Base-by-base conservation (phyloP, 2,329 filamentous ascomycete genomes). In the Boeremia lycopersici region DNA sequence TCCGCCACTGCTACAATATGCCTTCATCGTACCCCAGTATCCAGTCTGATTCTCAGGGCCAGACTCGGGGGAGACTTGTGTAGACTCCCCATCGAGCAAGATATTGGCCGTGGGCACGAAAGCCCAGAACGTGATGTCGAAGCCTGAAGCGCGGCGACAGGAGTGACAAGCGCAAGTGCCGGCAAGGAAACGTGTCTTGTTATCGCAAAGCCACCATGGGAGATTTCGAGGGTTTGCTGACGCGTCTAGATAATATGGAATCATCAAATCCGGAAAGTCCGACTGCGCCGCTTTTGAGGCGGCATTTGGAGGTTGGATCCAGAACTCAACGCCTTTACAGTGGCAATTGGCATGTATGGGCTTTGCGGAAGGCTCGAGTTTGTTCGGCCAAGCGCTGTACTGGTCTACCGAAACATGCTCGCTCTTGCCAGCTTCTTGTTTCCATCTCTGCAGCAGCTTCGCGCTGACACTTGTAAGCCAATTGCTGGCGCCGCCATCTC, bases 401-500 rank as follows among this genome's bases (percentile, higher is more conserved):
- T 26, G 17, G 12, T n/a, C 13, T 1, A 28, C 2, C 9, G 33
- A 17, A 10, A 51, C 7, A 19, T 28, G 13, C 11, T 34, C 35
- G 35, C 41, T 41, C 13, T 34, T 19, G 25, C 65, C 36, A 64
- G 57, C 47, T 12, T 61, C 63, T 51, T 56, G 53, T 3, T 45
- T 44, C 49, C 60, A 70, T 23, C 61, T 56, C 19, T 52, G 19
- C 9, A 71, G 39, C 7, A 28, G 15, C 15, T 47, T 74, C 3
- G 66, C 70, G 25, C 71, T 63, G 6, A 67, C 53, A 13, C 76
- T 72, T 6, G 68, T 71, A 13, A 83, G 64, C 77, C 80, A 84
- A 1, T 74, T 61, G 9, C 76, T 76, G 0, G 80, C 75, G 0
- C 83, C 82, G 1, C 82, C 83, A 62, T 85, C 83, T 0, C 71